These are phyloP conservation scores for Sanghuangporus weigelae DNA, from an alignment of 1,284 basidiomycete species.

Conservation along the genomic window DNA sequence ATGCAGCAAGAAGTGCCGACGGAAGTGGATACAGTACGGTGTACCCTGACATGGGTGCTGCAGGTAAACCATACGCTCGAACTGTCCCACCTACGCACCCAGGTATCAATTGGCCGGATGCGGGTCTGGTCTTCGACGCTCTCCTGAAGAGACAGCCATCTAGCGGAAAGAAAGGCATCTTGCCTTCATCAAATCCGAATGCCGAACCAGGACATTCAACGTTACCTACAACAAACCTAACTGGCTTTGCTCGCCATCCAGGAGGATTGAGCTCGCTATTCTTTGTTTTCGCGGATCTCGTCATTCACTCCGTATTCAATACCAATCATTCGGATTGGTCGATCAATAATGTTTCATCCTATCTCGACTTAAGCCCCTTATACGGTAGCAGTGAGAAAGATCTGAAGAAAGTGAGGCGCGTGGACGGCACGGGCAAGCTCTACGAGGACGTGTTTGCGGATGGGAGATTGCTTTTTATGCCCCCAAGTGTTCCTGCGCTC, in stretches of 20 bases:
- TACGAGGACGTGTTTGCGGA: conserved; percentile 71
- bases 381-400: conserved; percentile 69
- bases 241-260: conserved; percentile 24
- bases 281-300: conserved; percentile 73
- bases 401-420: conserved; percentile 64
- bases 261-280: conserved; percentile 56
- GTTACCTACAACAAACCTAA: conserved; percentile 11
- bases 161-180: conserved; percentile 42
- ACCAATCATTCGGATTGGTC: conserved; percentile 49
- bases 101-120: conserved; percentile 53
- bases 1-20: conserved; percentile 50
- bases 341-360: conserved; percentile 67
- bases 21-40: conserved; percentile 56
- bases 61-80: conserved; percentile 64
- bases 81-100: conserved; percentile 54
- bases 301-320: conserved; percentile 73
- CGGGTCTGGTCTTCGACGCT: conserved; percentile 66
- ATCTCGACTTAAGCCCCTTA: conserved; percentile 72
- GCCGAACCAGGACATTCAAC: conserved; percentile 9
- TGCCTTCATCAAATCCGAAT: conserved; percentile 31
- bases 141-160: conserved; percentile 53
- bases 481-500: conserved; percentile 68
- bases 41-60: conserved; percentile 51
- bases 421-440: conserved; percentile 61
- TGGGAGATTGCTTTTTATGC: conserved; percentile 63